phyloP scores from a whole-genome alignment of 306 rosid species.

The Quercus agrifolia region DNA sequence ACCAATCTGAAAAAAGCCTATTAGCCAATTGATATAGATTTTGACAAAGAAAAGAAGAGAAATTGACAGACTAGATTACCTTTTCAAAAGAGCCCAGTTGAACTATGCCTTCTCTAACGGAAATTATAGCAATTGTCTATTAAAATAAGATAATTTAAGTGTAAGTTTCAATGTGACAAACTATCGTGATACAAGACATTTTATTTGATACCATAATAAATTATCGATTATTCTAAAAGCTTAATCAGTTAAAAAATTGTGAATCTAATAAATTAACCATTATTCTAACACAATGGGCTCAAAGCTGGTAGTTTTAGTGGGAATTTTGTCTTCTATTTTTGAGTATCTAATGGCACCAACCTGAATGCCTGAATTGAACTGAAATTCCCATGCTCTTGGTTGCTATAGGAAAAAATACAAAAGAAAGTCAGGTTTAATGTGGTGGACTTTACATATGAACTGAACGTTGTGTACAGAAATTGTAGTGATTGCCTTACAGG shows the following conservation, averaged over 20 bases:
- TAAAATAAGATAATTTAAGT: conserved; percentile 1
- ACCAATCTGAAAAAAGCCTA: conserved; percentile 40
- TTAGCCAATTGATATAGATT: neutral
- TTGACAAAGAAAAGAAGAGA: conserved; percentile 9
- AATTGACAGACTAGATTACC: conserved; percentile 29
- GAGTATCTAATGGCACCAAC: conserved; percentile 37
- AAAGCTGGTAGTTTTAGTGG: neutral
- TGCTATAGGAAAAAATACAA: conserved; percentile 37
- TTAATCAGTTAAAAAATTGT: no score
- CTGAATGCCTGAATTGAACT: conserved; percentile 87
- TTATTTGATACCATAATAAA: no score
- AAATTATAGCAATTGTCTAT: conserved; percentile 71
- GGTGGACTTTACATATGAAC: neutral
- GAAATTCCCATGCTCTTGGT: conserved; percentile 87
- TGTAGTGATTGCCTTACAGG: conserved; percentile 40
- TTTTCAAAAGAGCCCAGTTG: conserved; percentile 83
- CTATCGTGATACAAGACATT: no score
- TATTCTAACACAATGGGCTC: neutral
- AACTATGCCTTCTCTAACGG: conserved; percentile 84
- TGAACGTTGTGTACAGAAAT: no score
- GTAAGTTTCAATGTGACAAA: no score
- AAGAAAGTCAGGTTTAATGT: neutral
- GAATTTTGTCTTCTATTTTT: neutral
- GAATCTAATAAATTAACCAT: no score
- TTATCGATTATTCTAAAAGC: no score